Evolutionary conservation across 2,329 filamentous ascomycete species (phyloP).

Genomic region (Talaromyces atroroseus): DNA sequence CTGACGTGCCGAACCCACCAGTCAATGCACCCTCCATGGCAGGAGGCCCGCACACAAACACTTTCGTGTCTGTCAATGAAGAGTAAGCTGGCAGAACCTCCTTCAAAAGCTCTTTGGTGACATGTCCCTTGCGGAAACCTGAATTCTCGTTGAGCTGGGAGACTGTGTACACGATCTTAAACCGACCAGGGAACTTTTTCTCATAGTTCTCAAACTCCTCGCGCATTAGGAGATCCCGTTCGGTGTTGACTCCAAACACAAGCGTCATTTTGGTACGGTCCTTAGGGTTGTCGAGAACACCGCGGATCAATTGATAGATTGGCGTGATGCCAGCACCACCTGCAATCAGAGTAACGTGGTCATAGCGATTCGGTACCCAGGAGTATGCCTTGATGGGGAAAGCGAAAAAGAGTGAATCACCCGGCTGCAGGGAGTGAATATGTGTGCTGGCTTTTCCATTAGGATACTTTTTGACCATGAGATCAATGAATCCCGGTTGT

Average conservation of each 20-base stretch:
- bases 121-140: constrained; percentile 49
- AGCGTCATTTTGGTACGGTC: constrained; percentile 61
- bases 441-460: constrained; percentile 59
- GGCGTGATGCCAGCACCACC: constrained; percentile 70
- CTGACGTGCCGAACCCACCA: constrained; percentile 30
- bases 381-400: constrained; percentile 49
- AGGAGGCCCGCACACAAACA: constrained; percentile 66
- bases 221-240: constrained; percentile 56
- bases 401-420: constrained; percentile 56
- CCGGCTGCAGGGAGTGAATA: constrained; percentile 60
- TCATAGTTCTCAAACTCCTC: constrained; percentile 52
- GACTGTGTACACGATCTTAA: constrained; percentile 56
- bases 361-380: constrained; percentile 47
- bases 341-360: constrained; percentile 60
- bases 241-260: constrained; percentile 61
- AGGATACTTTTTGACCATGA: constrained; percentile 65
- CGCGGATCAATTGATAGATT: constrained; percentile 58
- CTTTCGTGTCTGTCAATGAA: constrained; percentile 42
- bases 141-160: constrained; percentile 39
- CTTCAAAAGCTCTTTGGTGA: constrained; percentile 54
- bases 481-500: constrained; percentile 54
- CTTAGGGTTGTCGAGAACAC: constrained; percentile 56
- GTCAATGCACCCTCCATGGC: constrained; percentile 53
- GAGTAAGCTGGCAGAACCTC: constrained; percentile 35
- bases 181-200: constrained; percentile 47